Evolutionary conservation across 768 basidiomycete species (phyloP), one percentile per base, ranked within the genome.

Genomic region (Psilocybe subaeruginosa): DNA sequence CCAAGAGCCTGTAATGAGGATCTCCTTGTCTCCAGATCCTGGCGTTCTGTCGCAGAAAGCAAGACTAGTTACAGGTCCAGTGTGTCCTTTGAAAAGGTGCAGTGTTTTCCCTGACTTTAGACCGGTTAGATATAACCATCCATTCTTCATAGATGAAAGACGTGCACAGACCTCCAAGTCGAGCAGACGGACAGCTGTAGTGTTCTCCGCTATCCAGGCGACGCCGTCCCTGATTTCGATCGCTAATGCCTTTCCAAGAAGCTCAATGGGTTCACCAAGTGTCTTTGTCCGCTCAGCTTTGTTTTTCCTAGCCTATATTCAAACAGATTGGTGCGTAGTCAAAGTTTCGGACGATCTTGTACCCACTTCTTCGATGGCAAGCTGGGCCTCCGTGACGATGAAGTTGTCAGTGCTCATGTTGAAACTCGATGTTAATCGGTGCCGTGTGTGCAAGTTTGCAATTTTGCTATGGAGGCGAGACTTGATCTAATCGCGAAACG

Each of bases 1-100:
- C 97, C 97, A 99, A 49, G 95, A 95, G 19, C 92, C 95, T 47
- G 92, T 94, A 64, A 99, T 83, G 39, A 99, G 75, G 7, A 91
- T 72, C 63, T 80, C 78, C 11, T 71, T 74, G 59, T 81, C 76
- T 12, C 73, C 77, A 39, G 78, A 75, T 9, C 78, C 76, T 27
- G 66, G 62, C 14, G 57, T 65, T 58, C 73, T 77, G 64, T 85
- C 78, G 64, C 76, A 83, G 68, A 98, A 90, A 5, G 87, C 86
- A 33, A 99, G 76, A 35, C 83, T 86, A 3, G 96, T 96, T 51
- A 96, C 93, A 35, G 97, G 97, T 4, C 91, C 97, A 2, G 82
- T 85, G 71, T 99, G 97, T 0, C 94, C 95, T 68, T 81, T 86
- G 76, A 85, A 95, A 16, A 91, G 72, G 68, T 89, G 87, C 51